Conservation (phyloP, 345 rosid genomes). For the Microcos paniculata region DNA sequence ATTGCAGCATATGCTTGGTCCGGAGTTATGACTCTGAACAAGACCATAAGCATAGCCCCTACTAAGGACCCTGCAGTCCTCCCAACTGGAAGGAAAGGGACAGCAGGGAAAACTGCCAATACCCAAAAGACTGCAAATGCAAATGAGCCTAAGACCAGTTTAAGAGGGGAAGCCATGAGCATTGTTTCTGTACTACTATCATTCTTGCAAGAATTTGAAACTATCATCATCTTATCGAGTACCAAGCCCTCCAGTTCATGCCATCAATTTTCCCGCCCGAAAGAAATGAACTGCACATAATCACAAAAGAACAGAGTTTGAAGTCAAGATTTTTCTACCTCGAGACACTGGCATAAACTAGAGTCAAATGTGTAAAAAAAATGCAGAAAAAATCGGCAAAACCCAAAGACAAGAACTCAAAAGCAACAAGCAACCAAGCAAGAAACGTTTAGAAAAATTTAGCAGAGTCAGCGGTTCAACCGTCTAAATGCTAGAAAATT, state of each 20-base stretch:
- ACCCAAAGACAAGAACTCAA: not conserved
- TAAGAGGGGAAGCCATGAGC: conserved; percentile 53
- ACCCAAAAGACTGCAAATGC: conserved; percentile 83
- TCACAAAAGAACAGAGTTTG: not conserved
- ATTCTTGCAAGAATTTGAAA: not conserved
- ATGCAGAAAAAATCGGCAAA: not conserved
- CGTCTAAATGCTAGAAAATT: not conserved
- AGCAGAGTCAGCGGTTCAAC: not conserved
- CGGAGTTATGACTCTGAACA: conserved; percentile 63
- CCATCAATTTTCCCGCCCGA: not conserved
- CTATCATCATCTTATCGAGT: not conserved
- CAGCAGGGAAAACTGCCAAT: conserved; percentile 79
- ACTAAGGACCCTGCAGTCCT: conserved; percentile 87
- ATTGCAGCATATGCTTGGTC: conserved; percentile 80
- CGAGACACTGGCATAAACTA: not conserved
- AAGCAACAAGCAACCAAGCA: not conserved
- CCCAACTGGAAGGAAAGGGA: conserved; percentile 76
- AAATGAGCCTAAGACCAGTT: conserved; percentile 60
- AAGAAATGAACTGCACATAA: not conserved
- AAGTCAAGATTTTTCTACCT: not conserved
- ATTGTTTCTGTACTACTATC: conserved; percentile 21
- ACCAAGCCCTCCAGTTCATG: not conserved
- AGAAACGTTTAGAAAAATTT: not conserved
- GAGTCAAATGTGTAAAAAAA: not conserved
- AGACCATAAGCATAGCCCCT: conserved; percentile 86